Conservation (phyloP, 352 stramenopile genomes). For the Phytophthora kernoviae region DNA sequence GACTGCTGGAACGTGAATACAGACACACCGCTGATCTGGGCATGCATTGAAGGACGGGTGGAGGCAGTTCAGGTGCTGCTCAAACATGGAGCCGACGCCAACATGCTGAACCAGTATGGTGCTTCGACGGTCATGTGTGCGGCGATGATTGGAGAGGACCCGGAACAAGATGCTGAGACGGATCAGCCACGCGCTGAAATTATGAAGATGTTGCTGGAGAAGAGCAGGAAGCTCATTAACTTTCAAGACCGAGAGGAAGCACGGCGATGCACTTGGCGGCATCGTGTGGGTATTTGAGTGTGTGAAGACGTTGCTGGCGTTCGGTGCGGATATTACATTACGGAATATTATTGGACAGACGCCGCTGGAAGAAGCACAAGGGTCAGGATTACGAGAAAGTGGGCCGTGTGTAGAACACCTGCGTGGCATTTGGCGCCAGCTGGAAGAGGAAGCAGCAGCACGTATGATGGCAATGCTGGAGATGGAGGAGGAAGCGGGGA, state of each 20-base stretch:
- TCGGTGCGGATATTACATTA: slow-evolving; percentile 76
- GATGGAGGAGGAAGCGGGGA: slow-evolving; percentile 66
- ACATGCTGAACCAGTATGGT: slow-evolving; percentile 73
- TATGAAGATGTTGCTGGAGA: slow-evolving; percentile 57
- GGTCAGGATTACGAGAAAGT: slow-evolving; percentile 63
- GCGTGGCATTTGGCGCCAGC: slow-evolving; percentile 61
- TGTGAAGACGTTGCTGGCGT: slow-evolving; percentile 65
- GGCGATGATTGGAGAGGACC: slow-evolving; percentile 81
- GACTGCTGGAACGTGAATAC: slow-evolving; percentile 77
- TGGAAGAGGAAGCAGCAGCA: slow-evolving; percentile 79
- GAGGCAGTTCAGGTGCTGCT: slow-evolving; percentile 76
- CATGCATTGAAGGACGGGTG: slow-evolving; percentile 75
- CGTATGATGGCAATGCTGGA: slow-evolving; percentile 87
- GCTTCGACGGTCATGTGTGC: slow-evolving; percentile 76
- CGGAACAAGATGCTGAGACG: slow-evolving; percentile 50
- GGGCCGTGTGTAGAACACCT: slow-evolving; percentile 64
- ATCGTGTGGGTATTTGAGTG: slow-evolving; percentile 77
- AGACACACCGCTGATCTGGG: slow-evolving; percentile 84
- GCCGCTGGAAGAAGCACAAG: slow-evolving; percentile 76
- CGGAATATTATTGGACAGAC: slow-evolving; percentile 83
- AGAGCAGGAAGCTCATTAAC: slow-evolving; percentile 74
- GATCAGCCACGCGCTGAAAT: slow-evolving; percentile 64
- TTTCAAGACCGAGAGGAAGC: slow-evolving; percentile 83
- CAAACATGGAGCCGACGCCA: slow-evolving; percentile 60
- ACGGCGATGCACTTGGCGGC: slow-evolving; percentile 84